Percentiles rank a stretch among this genome's conserved stretches.
Evolutionary conservation across 352 stramenopile species (phyloP).

Genomic region (Globisporangium apiculatum): DNA sequence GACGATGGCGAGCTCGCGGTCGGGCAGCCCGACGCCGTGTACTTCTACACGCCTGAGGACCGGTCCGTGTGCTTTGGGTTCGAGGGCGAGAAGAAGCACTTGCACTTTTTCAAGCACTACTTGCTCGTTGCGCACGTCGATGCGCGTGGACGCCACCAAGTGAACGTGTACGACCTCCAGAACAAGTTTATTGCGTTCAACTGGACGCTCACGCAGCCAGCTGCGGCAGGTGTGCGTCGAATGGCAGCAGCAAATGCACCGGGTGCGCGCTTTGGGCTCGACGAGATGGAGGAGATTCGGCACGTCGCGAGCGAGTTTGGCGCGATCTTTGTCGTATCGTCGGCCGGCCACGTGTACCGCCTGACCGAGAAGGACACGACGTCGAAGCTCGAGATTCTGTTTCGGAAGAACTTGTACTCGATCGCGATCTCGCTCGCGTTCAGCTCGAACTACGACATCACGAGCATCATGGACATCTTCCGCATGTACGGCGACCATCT

Average conservation of each 20-base stretch:
- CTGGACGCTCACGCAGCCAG: conserved; percentile 63
- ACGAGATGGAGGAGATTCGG: conserved; percentile 85
- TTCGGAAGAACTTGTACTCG: conserved; percentile 96
- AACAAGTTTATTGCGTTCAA: conserved; percentile 93
- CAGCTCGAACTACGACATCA: conserved; percentile 91
- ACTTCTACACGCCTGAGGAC: conserved; percentile 88
- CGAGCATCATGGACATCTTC: conserved; percentile 95
- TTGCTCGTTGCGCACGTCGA: conserved; percentile 79
- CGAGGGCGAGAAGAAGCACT: conserved; percentile 82
- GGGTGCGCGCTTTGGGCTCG: conserved; percentile 68
- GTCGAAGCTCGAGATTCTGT: conserved; percentile 96
- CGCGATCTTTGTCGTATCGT: conserved; percentile 84
- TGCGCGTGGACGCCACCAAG: conserved; percentile 69
- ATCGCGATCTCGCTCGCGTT: conserved; percentile 97
- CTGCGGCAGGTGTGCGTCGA: conserved; percentile 18
- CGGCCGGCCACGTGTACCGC: conserved; percentile 85
- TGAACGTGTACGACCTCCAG: conserved; percentile 89
- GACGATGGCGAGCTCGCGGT: conserved; percentile 81
- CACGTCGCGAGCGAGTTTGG: conserved; percentile 84
- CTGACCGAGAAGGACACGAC: conserved; percentile 93
- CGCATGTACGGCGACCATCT: conserved; percentile 97
- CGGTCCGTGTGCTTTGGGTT: conserved; percentile 85
- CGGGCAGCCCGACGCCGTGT: conserved; percentile 80
- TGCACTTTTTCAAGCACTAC: conserved; percentile 88
- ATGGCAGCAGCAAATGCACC: conserved; percentile 4